Conservation (phyloP, 352 stramenopile species). For the Nannochloropsis limnetica region DNA sequence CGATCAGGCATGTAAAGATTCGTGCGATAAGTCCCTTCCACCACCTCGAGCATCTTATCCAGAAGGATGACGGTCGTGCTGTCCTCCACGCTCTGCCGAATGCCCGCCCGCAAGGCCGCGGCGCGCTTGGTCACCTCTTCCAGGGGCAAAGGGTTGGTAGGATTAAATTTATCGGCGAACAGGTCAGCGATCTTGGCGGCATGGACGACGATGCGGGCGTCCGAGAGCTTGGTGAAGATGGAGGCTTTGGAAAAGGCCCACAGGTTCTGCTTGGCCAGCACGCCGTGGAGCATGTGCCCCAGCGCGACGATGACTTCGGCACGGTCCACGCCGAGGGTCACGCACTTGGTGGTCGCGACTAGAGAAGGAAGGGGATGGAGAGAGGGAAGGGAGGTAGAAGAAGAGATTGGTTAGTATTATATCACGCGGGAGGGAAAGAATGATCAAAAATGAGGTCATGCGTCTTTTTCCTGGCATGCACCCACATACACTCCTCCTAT, state of each 20-base stretch:
- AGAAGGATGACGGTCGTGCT: constrained; percentile 51
- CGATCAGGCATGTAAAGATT: constrained; percentile 73
- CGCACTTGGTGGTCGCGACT: constrained; percentile 62
- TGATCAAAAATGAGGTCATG: too few relatives aligned
- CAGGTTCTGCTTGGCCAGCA: constrained; percentile 81
- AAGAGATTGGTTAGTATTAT: constrained; percentile 45
- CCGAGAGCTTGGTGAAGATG: constrained; percentile 79
- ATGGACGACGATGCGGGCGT: constrained; percentile 74
- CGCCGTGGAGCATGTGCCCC: constrained; percentile 83
- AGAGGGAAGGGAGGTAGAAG: not conserved
- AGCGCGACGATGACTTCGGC: constrained; percentile 90
- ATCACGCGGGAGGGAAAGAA: constrained; percentile 64
- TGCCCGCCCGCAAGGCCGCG: constrained; percentile 57
- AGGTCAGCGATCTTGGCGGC: constrained; percentile 83
- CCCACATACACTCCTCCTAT: not conserved
- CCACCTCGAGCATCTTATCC: constrained; percentile 61
- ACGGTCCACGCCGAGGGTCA: constrained; percentile 70
- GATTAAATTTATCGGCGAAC: constrained; percentile 69
- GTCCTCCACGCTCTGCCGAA: constrained; percentile 54
- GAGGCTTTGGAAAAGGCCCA: constrained; percentile 84
- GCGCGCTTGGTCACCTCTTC: constrained; percentile 36
- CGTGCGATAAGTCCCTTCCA: constrained; percentile 54
- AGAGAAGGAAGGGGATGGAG: not conserved
- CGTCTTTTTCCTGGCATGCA: too few relatives aligned
- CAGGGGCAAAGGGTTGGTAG: constrained; percentile 42